phyloP scores from a whole-genome alignment of 2,329 filamentous ascomycete genomes.

The Rhinocladiella similis region DNA sequence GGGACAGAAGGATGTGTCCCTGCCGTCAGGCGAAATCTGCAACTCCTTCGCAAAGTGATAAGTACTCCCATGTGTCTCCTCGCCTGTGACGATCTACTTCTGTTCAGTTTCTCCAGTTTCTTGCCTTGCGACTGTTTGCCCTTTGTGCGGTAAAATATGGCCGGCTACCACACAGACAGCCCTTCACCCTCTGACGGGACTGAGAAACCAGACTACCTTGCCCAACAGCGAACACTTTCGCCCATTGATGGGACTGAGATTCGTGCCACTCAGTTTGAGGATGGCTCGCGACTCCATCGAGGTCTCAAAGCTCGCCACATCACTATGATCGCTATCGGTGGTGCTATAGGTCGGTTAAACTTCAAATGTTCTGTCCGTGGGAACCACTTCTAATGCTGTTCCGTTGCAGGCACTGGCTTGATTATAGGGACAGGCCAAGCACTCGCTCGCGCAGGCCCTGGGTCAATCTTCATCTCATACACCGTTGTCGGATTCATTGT shows the following conservation, averaged over 20 bases:
- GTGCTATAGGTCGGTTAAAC: slow-evolving; percentile 38
- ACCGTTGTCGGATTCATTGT: slow-evolving; percentile 58
- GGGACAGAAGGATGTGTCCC: no score
- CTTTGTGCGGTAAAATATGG: background rate
- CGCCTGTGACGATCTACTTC: background rate
- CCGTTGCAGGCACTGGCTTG: slow-evolving; percentile 35
- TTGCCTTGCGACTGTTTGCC: no score
- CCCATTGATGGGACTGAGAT: slow-evolving; percentile 3
- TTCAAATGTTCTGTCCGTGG: background rate
- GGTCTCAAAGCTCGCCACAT: slow-evolving; percentile 44
- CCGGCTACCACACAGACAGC: background rate
- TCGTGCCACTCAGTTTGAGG: slow-evolving; percentile 9
- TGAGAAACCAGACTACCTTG: slow-evolving; percentile 6
- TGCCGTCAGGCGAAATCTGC: no score
- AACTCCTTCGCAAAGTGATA: background rate
- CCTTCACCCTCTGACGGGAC: background rate
- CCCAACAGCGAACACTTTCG: slow-evolving; percentile 1
- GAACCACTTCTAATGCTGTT: background rate
- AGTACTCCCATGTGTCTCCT: background rate
- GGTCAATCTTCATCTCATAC: slow-evolving; percentile 46
- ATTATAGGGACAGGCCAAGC: slow-evolving; percentile 71
- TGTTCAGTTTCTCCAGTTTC: background rate
- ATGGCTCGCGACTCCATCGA: slow-evolving; percentile 36
- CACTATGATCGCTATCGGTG: slow-evolving; percentile 46
- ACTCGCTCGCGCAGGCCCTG: slow-evolving; percentile 50